Evolutionary conservation across 2,329 filamentous ascomycete species (phyloP), one percentile per base, ranked within the genome.

Genomic region (Didymellaceae sp.): DNA sequence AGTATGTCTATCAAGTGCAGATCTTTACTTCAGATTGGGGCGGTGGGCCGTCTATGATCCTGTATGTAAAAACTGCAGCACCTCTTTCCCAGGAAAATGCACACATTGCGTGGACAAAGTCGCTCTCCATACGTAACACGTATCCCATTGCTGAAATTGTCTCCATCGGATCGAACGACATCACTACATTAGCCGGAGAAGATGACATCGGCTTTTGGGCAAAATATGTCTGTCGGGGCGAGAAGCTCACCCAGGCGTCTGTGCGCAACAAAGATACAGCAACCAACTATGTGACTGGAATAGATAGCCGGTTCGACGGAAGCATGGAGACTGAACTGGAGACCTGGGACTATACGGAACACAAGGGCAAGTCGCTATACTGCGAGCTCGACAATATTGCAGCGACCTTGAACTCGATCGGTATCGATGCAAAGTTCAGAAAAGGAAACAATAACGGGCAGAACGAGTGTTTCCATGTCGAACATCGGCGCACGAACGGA

Each of bases 271-370:
- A 50, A 14, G 47, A 45, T 21, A 50, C 34, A 6, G 47, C 47
- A 5, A 16, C 18, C 16, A 31, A 40, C 2, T 38, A 28, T 21
- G 34, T 43, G n/a, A 33, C 5, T 9, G n/a, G 21, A 9, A 44
- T 50, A 21, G 28, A 45, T 17, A 50, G 47, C 30, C 26, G 38
- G 2, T 50, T 42, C 26, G 40, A 44, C n/a, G 47, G 47, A 1
- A 45, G 33, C 1, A 38, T 50, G 26, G 34, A 50, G 31, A 14
- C 6, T 1, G 40, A 50, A 8, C 10, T 50, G 4, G 34, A 44
- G 22, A 24, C 31, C 10, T 50, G 47, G 47, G 47, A 40, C 3
- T 50, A 50, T 10, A 30, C 5, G 24, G 33, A 50, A n/a, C 16
- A 26, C 22, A 34, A 34, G 1, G 40, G 40, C 2, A 4, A n/a